Base-by-base conservation (phyloP, 2,329 filamentous ascomycete genomes). In the Fusarium sterilihyphosum region DNA sequence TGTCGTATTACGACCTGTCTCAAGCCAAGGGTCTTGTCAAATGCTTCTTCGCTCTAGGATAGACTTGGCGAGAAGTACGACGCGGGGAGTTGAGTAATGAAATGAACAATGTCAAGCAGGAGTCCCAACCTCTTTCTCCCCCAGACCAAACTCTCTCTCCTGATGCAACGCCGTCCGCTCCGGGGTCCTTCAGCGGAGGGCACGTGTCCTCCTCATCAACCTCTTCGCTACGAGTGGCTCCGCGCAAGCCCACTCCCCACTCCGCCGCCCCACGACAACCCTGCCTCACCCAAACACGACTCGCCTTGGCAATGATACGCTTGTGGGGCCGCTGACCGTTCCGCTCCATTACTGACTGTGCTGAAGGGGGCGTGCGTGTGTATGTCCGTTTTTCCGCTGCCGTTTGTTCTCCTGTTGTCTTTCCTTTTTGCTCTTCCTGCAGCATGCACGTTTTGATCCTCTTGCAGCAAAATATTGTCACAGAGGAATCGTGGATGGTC, bases 1-100 rank as follows among this genome's bases (percentile, higher is more conserved):
- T 47, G 40, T 29, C 29, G 41, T 65, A 29, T 61, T 44, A 26
- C 43, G n/a, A 44, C 31, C 52, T 57, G 57, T 60, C 49, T 65
- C 57, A 67, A 38, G 72, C 72, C 73, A 73, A 74, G 65, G 61
- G 17, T 41, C 73, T 75, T 74, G 73, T 73, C 61, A 70, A 74
- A 74, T 73, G 73, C 73, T 74, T 74, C 73, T 73, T 75, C 69
- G 8, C 60, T 50, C 53, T 44, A 44, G 24, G 49, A 50, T 18
- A 5, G 56, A 26, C 66, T 70, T 70, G 67, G 66, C 67, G 60
- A 70, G 35, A 40, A 54, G 43, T 6, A 43, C 35, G 44, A 29
- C 31, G 33, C 35, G 33, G 52, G 29, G 38, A 58, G 22, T 59
- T 40, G 2, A 40, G 49, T 61, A 57, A 57, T 57, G 1, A 8